Base-by-base conservation (phyloP, 2,329 filamentous ascomycete species). In the Coccinonectria pachysandricola region DNA sequence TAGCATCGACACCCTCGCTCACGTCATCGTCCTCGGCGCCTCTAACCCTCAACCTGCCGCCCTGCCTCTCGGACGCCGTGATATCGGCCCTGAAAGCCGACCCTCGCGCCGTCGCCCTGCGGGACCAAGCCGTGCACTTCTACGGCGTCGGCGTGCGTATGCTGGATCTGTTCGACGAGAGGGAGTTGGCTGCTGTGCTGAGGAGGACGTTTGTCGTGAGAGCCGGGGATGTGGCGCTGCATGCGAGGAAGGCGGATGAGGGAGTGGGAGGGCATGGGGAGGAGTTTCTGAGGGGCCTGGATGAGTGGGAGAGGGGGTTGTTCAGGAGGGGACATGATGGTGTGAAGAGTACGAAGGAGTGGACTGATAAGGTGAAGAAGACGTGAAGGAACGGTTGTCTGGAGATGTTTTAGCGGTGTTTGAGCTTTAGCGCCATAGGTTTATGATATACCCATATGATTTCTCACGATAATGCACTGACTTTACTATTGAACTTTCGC, bases 81-180 rank as follows among this genome's bases (percentile, higher is more conserved):
- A 62, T 92, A 48, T 86, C 92, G 42, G 91, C 91, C 0, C 64
- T 98, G 19, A 91, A 88, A 49, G 91, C 91, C 16, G 86, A 95
- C 49, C 79, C 91, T 0, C 77, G 80, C 28, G 79, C 81, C 8
- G 84, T 98, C 2, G 78, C 93, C 30, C 55, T 98, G 21, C 75
- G 88, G 25, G 76, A 83, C 29, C 74, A 91, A 52, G 83, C 82
- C 34, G 76, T 79, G 18, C 81, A 94, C 54, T 94, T 94, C 45
- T 96, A 94, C 59, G 77, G 74, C 13, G 68, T 96, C 4, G 85
- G 82, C 4, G 79, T 83, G 22, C 72, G 84, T 26, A 86, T 95
- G 56, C 64, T 96, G 35, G 87, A 95, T 32, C 57, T 98, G 1
- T 93, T 94, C 36, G 87, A 95, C 31, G 87, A 94, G 53, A 52